Conservation (phyloP, 1,284 basidiomycete genomes). For the Neonothopanus nambi region DNA sequence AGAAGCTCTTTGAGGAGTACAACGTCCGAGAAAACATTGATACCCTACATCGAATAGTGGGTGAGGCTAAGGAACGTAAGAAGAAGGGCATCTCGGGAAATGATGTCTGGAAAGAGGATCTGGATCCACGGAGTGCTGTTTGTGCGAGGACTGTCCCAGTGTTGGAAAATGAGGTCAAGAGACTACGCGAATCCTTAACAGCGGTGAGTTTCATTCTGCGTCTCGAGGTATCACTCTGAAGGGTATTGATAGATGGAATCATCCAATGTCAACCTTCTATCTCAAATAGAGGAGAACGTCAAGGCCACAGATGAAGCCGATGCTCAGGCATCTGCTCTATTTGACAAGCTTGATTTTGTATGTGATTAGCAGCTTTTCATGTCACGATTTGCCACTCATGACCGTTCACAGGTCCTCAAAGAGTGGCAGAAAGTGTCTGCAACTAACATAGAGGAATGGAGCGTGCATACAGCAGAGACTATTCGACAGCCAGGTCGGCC, state of each 20-base stretch:
- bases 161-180: constrained; percentile 53
- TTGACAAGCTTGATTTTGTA: constrained; percentile 53
- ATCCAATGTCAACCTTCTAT: constrained; percentile 49
- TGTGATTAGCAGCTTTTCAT: neutral
- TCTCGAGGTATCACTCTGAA: neutral
- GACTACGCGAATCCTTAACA: constrained; percentile 49
- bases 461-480: constrained; percentile 53
- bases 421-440: constrained; percentile 58
- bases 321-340: constrained; percentile 41
- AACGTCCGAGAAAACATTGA: constrained; percentile 68
- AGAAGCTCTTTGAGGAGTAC: constrained; percentile 63
- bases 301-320: constrained; percentile 48
- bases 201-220: constrained; percentile 37
- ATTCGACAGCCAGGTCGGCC: neutral
- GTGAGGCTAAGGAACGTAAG: constrained; percentile 67
- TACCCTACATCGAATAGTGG: constrained; percentile 64
- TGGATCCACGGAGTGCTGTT: constrained; percentile 61
- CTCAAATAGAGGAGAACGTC: constrained; percentile 49
- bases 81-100: constrained; percentile 43
- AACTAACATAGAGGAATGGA: constrained; percentile 65
- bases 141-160: constrained; percentile 61
- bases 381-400: constrained; percentile 3
- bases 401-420: constrained; percentile 43
- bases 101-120: constrained; percentile 63
- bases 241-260: constrained; percentile 47